Evolutionary conservation across 2,329 filamentous ascomycete species (phyloP).

Genomic region (Tricladium varicosporioides): DNA sequence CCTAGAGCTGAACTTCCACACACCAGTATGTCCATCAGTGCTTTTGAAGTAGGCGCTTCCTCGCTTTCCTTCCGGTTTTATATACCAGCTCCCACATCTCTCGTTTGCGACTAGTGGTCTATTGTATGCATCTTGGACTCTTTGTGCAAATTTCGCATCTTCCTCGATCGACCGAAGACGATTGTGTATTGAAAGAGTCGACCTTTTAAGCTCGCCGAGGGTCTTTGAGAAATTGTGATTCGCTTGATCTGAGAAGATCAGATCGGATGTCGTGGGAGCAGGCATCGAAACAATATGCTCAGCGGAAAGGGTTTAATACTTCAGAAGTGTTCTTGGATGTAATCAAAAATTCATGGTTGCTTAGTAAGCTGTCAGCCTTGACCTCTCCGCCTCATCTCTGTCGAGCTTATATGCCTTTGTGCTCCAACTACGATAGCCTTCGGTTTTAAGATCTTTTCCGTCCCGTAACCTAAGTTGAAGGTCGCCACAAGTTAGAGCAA

Average conservation of each 20-base stretch:
- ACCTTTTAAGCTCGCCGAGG: slow-evolving; percentile 70
- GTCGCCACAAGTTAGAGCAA: too few species aligned
- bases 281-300: slow-evolving; percentile 18
- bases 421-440: too few species aligned
- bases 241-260: slow-evolving; percentile 44
- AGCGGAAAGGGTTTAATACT: too few species aligned
- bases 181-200: slow-evolving; percentile 76
- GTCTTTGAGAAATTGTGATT: slow-evolving; percentile 66
- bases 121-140: slow-evolving; percentile 51
- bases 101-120: slow-evolving; percentile 88
- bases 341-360: not conserved
- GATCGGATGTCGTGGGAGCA: slow-evolving; percentile 44
- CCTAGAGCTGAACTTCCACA: slow-evolving; percentile 87
- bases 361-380: too few species aligned
- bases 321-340: not conserved
- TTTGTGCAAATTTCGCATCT: slow-evolving; percentile 72
- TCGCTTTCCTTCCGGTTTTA: slow-evolving; percentile 60
- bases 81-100: slow-evolving; percentile 95
- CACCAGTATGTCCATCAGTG: slow-evolving; percentile 87
- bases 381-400: too few species aligned
- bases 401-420: too few species aligned
- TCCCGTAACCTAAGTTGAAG: too few species aligned
- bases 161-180: slow-evolving; percentile 74
- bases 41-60: slow-evolving; percentile 95
- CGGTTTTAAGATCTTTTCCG: too few species aligned